Base-by-base conservation (phyloP, 176 grass and related monocot species). In the Aegilops tauschii region DNA sequence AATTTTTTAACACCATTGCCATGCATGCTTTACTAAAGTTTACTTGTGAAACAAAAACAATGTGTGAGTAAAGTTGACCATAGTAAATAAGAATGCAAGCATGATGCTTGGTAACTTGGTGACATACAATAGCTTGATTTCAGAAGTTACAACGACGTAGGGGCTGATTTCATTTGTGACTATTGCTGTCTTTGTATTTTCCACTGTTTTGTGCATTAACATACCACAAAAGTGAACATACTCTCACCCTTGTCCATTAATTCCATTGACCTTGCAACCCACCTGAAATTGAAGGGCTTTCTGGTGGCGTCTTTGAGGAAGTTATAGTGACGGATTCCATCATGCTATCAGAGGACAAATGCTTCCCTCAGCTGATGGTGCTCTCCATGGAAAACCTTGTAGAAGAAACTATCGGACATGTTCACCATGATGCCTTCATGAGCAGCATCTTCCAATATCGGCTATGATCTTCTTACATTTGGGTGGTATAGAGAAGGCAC, bases 301-400 rank as follows among this genome's bases (percentile, higher is more conserved):
- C 91, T 5, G 84, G 93, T 17, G 96, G 90, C 5, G 45, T 98
- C 69, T 95, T 95, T 82, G 92, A 98, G 76, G 93, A 98, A 89
- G 93, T 98, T 27, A 95, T 89, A 21, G 87, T 92, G 13, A 95
- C 88, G 45, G 95, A 98, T 80, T 93, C 93, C 29, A 98, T 95
- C 42, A 86, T 90, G n/a, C 65, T 90, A 30, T 44, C 81, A n/a
- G 77, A 92, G 65, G 21, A 89, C 45, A 92, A 88, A 76, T 87
- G 78, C 73, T 94, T 94, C 56, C 90, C 93, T 36, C 90, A 88
- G 77, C 42, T 94, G 47, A 98, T 93, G 1, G 93, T 98, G 77
- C 86, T 93, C 30, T 95, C 96, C 16, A 91, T 98, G 70, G 91
- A 90, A 16, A 95, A 98, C 82, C 96, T 92, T 80, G 76, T 95